Evolutionary conservation across 495 filamentous ascomycete species (phyloP).

Genomic region (Arthonia radiata): DNA sequence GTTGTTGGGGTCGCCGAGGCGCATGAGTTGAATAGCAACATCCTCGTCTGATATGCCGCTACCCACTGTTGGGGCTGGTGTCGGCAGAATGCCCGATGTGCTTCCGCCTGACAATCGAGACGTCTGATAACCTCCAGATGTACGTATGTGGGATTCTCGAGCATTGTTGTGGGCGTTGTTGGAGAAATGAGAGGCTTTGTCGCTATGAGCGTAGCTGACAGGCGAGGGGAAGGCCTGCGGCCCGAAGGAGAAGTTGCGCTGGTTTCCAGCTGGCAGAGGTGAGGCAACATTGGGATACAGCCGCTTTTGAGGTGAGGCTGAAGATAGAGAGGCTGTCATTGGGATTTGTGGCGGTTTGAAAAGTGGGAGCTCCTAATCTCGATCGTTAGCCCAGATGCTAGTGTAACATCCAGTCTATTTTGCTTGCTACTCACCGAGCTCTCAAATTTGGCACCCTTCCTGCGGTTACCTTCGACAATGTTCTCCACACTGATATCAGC

Average conservation of each 20-base stretch:
- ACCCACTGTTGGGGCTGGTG: constrained; percentile 70
- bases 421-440: constrained; percentile 52
- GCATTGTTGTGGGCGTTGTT: too few relatives aligned
- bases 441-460: constrained; percentile 91
- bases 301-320: constrained; percentile 73
- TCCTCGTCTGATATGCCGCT: constrained; percentile 96
- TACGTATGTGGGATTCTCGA: too few relatives aligned
- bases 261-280: constrained; percentile 43
- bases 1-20: constrained; percentile 75
- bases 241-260: constrained; percentile 47
- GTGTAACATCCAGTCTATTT: constrained; percentile 4
- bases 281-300: constrained; percentile 33
- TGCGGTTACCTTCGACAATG: constrained; percentile 85
- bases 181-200: constrained; percentile 24
- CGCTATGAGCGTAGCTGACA: constrained; percentile 39
- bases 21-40: constrained; percentile 87
- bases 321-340: constrained; percentile 65
- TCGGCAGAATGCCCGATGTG: constrained; percentile 56
- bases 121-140: too few relatives aligned
- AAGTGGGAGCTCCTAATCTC: constrained; percentile 69
- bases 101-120: too few relatives aligned
- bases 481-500: constrained; percentile 95
- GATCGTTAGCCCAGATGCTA: too few relatives aligned
- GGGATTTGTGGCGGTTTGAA: constrained; percentile 89
- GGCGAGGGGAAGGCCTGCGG: constrained; percentile 57